These are phyloP conservation scores for Blastobotrys proliferans DNA, from an alignment of 1,139 yeast genomes.

Conservation along the genomic window DNA sequence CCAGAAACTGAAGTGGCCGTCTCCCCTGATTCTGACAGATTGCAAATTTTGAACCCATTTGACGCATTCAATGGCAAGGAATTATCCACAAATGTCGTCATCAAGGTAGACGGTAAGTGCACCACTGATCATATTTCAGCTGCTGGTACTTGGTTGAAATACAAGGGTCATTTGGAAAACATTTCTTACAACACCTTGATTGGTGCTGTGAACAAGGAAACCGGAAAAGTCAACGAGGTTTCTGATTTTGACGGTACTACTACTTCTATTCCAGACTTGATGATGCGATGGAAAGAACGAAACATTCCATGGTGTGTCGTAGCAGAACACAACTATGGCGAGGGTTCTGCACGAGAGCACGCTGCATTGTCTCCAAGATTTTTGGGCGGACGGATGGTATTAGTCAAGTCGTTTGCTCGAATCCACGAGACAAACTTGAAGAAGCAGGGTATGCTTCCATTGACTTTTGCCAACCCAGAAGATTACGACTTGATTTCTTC, in stretches of 20 bases:
- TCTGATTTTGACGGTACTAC: conserved; percentile 79
- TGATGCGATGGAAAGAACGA: conserved; percentile 92
- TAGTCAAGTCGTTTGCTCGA: conserved; percentile 95
- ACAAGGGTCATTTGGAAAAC: conserved; percentile 95
- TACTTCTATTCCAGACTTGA: conserved; percentile 83
- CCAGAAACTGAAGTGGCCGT: conserved; percentile 68
- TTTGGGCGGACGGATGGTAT: conserved; percentile 82
- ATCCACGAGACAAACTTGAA: conserved; percentile 88
- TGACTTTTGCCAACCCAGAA: conserved; percentile 81
- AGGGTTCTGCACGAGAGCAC: conserved; percentile 98
- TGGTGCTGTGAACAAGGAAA: conserved; percentile 95
- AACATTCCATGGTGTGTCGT: conserved; percentile 87
- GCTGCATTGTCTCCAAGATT: conserved; percentile 96
- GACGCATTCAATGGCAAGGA: conserved; percentile 82
- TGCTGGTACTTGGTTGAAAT: conserved; percentile 99
- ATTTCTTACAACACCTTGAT: conserved; percentile 91
- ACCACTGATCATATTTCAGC: conserved; percentile 98
- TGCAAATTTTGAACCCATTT: conserved; percentile 87
- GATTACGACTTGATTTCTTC: conserved; percentile 80
- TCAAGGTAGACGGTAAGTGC: conserved; percentile 96
- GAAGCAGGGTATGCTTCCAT: conserved; percentile 95
- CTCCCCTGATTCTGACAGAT: conserved; percentile 72
- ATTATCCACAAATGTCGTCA: conserved; percentile 63
- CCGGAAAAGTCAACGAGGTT: conserved; percentile 91
- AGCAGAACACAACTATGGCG: conserved; percentile 98